Base-by-base conservation (phyloP, 352 stramenopile genomes). In the Globisporangium alternatum region DNA sequence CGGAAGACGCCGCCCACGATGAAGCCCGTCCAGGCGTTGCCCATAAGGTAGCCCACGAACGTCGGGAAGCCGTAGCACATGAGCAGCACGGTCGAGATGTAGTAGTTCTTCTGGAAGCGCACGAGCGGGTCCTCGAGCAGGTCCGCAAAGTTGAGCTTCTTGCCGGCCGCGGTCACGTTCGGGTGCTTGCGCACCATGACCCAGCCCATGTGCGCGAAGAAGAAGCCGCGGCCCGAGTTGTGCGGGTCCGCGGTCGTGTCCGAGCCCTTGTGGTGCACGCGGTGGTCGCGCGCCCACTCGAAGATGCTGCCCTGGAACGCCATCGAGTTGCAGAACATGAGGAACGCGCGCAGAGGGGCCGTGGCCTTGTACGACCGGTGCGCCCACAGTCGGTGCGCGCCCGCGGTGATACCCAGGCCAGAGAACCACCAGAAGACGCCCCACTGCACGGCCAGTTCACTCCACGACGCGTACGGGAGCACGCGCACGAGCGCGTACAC, bases 191-290 rank as follows among this genome's bases (percentile, higher is more conserved):
- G 98, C 25, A 99, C 86, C 75, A 99, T 98, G 44, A 99, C 81
- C 97, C 97, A 99, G 64, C 97, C 97, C 86, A 99, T 98, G 83
- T 99, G 97, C 13, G 97, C 94, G 73, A 98, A 99, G 83, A 99
- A 99, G 77, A 99, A 99, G 35, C 97, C 97, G 25, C 96, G 86
- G 33, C 78, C 90, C 56, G 97, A 97, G 80, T 99, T 98, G 88
- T 99, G 97, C 59, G 93, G 93, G 68, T 97, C 91, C 2, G 78
- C 77, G 15, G 94, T 95, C 55, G 96, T 98, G 80, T 99, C 96
- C 31, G 94, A 98, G 71, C 97, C 95, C 80, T 99, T 99, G 91
- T 99, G 97, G 78, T 99, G 97, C 47, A 99, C 96, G 54, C 97
- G 93, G 83, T 99, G 97, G 78, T 99, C 97, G 51, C 97, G 95